Conservation (phyloP, 1,139 yeast species). For the Pichia sp. region DNA sequence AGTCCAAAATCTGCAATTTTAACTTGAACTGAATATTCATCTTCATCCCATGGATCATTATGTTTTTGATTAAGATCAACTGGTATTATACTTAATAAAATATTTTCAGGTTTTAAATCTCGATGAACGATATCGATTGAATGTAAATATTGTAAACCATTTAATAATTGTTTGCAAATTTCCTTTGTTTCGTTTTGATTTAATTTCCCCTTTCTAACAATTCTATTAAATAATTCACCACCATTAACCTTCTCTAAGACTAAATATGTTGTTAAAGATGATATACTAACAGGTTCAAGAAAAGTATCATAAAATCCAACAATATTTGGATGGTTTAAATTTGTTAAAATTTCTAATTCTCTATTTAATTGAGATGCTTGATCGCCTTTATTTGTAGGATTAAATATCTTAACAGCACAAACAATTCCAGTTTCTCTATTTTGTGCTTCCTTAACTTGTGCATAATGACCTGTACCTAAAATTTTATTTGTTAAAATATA, state of each 20-base stretch:
- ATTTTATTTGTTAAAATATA: conserved; percentile 51
- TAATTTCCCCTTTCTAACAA: conserved; percentile 54
- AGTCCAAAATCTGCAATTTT: conserved; percentile 79
- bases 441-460: conserved; percentile 65
- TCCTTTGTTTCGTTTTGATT: conserved; percentile 58
- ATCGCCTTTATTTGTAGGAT: conserved; percentile 44
- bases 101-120: conserved; percentile 75
- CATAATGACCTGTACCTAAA: conserved; percentile 73
- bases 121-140: conserved; percentile 62
- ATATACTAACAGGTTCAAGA: conserved; percentile 57
- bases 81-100: conserved; percentile 52
- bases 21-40: conserved; percentile 56
- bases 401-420: conserved; percentile 73
- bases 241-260: conserved; percentile 69
- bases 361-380: conserved; percentile 44
- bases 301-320: conserved; percentile 61
- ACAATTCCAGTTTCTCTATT: conserved; percentile 50
- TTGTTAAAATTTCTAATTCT: conserved; percentile 58
- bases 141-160: conserved; percentile 59
- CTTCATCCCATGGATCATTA: conserved; percentile 67
- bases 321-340: conserved; percentile 65
- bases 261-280: conserved; percentile 53
- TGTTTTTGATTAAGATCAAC: conserved; percentile 34
- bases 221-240: conserved; percentile 69
- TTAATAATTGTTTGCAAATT: conserved; percentile 53